Evolutionary conservation across 768 basidiomycete genomes (phyloP), one percentile per base, ranked within the genome.

Genomic region (Clitopilus passeckerianus): DNA sequence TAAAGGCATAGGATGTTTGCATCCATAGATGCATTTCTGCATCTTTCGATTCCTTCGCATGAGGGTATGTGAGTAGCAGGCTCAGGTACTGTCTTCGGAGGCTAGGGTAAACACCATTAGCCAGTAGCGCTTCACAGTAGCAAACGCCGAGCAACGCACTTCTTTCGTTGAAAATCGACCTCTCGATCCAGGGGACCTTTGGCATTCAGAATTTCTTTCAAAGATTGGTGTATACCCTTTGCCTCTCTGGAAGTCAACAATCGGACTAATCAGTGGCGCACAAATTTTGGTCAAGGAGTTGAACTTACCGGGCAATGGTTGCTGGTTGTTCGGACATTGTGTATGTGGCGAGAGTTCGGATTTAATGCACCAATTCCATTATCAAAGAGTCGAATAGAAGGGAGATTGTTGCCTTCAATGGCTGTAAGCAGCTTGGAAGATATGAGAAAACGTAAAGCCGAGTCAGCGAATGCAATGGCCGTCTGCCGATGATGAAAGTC

Each of bases 1-100:
- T 96, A 74, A 93, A 85, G 37, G 84, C 80, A 72, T 96, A 91
- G 35, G 91, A 90, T 0, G 94, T 95, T 68, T 93, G 89, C 85
- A 94, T 91, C 93, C 94, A 96, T 8, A 96, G 81, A 63, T 90
- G 86, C 30, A 82, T 90, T 68, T 94, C 90, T 43, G 84, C 85
- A 74, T 92, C 89, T 68, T 87, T 86, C 53, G 87, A 86, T 71
- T 92, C 90, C 54, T 79, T 82, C 44, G 88, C 80, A 65, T 81
- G 84, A 1, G 90, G 87, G 67, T 90, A 77, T 20, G 84, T 70
- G 62, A 92, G 80, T 18, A 93, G 79, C 35, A 92, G 77, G 52
- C 78, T 82, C 54, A 93, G 77, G 70, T 91, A 86, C 44, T 82
- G 83, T 57, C 85, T 82, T 55, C 91, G 84, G 59, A 93, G 78